A percentile compares a stretch with the other conserved stretches of the same genome.
Conservation (phyloP, 768 basidiomycete genomes). For the Terana coerulea region DNA sequence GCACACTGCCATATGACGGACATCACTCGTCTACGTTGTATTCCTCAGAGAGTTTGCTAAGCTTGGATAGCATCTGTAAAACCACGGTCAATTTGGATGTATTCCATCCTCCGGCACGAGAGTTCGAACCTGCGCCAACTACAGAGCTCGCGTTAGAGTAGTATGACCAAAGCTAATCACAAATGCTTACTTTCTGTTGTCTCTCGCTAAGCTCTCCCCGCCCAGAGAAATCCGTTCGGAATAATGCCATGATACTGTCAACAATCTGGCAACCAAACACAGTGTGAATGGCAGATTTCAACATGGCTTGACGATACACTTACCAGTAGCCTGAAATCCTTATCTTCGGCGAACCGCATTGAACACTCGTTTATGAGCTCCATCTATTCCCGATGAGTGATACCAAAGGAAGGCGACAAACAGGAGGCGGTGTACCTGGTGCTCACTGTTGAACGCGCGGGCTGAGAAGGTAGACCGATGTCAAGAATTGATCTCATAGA, state of each 20-base stretch:
- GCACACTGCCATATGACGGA: slow-evolving; percentile 3
- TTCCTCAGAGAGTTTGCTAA: slow-evolving; percentile 90
- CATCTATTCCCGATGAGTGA: slow-evolving; percentile 49
- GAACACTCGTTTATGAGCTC: slow-evolving; percentile 90
- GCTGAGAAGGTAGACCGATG: slow-evolving; percentile 40
- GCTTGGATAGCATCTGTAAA: slow-evolving; percentile 79
- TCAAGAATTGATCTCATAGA: not conserved
- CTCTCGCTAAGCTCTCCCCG: slow-evolving; percentile 92
- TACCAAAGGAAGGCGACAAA: not conserved
- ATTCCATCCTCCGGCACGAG: not conserved
- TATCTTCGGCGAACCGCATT: slow-evolving; percentile 84
- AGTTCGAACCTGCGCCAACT: slow-evolving; percentile 80
- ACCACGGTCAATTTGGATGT: not conserved
- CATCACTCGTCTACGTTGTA: slow-evolving; percentile 64
- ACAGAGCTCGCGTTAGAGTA: slow-evolving; percentile 14
- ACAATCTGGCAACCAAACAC: slow-evolving; percentile 58
- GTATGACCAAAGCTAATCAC: not conserved
- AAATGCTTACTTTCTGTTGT: slow-evolving; percentile 70
- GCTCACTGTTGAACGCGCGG: slow-evolving; percentile 89
- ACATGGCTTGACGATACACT: too few species aligned
- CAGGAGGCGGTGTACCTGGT: slow-evolving; percentile 52
- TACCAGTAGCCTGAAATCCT: slow-evolving; percentile 73
- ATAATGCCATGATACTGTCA: slow-evolving; percentile 96
- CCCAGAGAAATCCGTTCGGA: slow-evolving; percentile 90
- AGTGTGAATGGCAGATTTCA: slow-evolving; percentile 14